These are phyloP conservation scores for Epichloe amarillans DNA, from an alignment of 2,329 filamentous ascomycete genomes.

Conservation along the genomic window DNA sequence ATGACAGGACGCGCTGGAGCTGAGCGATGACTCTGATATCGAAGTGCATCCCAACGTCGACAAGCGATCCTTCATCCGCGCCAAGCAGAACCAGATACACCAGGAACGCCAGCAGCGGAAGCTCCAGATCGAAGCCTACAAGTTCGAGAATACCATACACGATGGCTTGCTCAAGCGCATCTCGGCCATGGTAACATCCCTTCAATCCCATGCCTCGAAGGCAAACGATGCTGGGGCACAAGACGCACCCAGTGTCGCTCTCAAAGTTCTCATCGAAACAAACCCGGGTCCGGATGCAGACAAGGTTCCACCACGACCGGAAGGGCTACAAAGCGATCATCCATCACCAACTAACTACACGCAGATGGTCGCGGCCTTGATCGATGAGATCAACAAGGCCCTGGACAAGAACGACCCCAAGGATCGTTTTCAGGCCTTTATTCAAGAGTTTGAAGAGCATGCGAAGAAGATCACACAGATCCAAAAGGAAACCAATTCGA, in stretches of 20 bases:
- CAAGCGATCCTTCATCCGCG: constrained; percentile 94
- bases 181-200: constrained; percentile 58
- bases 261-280: constrained; percentile 77
- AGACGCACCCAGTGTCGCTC: constrained; percentile 64
- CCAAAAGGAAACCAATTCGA: constrained; percentile 59
- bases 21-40: constrained; percentile 95
- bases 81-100: constrained; percentile 96
- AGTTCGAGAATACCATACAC: constrained; percentile 88
- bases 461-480: constrained; percentile 63
- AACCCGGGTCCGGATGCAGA: constrained; percentile 60
- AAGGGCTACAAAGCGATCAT: constrained; percentile 63
- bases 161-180: constrained; percentile 80
- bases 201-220: constrained; percentile 60
- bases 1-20: constrained; percentile 72
- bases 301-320: constrained; percentile 59
- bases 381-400: constrained; percentile 82
- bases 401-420: constrained; percentile 63
- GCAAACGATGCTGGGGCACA: constrained; percentile 40
- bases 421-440: constrained; percentile 60
- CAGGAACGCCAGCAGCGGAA: constrained; percentile 75
- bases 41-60: constrained; percentile 99
- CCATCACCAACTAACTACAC: constrained; percentile 73
- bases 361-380: constrained; percentile 94
- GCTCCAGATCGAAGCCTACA: constrained; percentile 77
- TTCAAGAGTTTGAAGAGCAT: constrained; percentile 66